Base-by-base conservation (phyloP, 1,284 basidiomycete genomes). In the Leucoagaricus sp. region DNA sequence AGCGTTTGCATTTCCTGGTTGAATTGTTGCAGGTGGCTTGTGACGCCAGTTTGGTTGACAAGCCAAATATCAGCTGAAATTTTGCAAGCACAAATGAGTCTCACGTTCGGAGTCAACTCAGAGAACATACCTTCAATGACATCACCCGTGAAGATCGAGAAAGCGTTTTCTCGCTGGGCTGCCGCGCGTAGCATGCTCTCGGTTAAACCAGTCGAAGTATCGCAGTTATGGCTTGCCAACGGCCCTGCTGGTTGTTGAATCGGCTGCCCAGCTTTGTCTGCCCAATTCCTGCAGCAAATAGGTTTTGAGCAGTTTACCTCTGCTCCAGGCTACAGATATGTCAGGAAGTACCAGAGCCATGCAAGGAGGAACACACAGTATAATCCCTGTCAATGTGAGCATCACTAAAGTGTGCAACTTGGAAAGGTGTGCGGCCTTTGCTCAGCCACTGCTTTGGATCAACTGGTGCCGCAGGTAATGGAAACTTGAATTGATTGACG, bases 131-230 rank as follows among this genome's bases (percentile, higher is more conserved):
- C 81, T 72, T 84, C 83, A 8, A 85, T 75, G 5, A 85, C 79
- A 63, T 86, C 84, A 6, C 84, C 84, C 15, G 83, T 86, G 58
- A 85, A 85, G 44, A 86, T 78, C 3, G 80, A 75, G 62, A 84
- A 84, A 12, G 68, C 66, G 5, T 77, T 75, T 45, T 74, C 69
- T 19, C 73, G 68, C 10, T 66, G 69, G 47, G 73, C 68, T 38
- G 75, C 73, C 15, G 76, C 77, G 6, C 67, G 67, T 1, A 85
- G 65, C 80, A 85, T 79, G 31, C 77, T 80, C 15, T 79, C 74
- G 5, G 76, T 77, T 9, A 86, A 70, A 1, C 63, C 60, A 0
- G 71, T 64, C 2, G 82, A 77, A 0, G 79, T 73, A 63, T 85
- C 83, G 60, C 83, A 85, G 26, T 73, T 68, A n/a, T 67, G 68